Percentiles rank a stretch among this genome's conserved stretches.
These are phyloP conservation scores for Trichoderma brevicompactum DNA, from an alignment of 2,329 filamentous ascomycete genomes.

Conservation along the genomic window DNA sequence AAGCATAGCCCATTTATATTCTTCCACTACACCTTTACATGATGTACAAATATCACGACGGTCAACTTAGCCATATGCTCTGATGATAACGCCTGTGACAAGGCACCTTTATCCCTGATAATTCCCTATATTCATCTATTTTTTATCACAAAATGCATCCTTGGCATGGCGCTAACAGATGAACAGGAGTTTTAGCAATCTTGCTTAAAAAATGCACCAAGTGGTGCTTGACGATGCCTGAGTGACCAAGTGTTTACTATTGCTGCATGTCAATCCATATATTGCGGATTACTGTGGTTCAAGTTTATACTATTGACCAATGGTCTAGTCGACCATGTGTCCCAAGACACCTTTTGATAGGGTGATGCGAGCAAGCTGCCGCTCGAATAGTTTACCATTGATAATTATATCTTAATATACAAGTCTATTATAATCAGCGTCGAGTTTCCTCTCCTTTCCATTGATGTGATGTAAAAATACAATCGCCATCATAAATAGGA, in stretches of 20 bases:
- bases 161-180: conserved; percentile 19
- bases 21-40: conserved; percentile 36
- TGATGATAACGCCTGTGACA: conserved; percentile 54
- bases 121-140: background rate
- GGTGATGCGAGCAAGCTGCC: no score
- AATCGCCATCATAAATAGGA: no score
- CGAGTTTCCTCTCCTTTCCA: background rate
- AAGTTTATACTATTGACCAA: no score
- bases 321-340: no score
- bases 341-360: no score
- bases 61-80: conserved; percentile 54
- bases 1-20: conserved; percentile 33
- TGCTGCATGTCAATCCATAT: background rate
- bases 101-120: conserved; percentile 42
- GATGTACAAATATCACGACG: conserved; percentile 54
- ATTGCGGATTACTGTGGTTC: no score
- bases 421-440: background rate
- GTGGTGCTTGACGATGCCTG: background rate
- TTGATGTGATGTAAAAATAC: no score
- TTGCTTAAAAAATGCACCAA: background rate
- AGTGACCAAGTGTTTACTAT: no score
- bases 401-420: background rate
- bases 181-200: background rate
- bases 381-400: background rate
- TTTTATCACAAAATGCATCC: background rate